phyloP scores from a whole-genome alignment of 2,329 filamentous ascomycete species.

The Paracorniculantispora psalliotae region DNA sequence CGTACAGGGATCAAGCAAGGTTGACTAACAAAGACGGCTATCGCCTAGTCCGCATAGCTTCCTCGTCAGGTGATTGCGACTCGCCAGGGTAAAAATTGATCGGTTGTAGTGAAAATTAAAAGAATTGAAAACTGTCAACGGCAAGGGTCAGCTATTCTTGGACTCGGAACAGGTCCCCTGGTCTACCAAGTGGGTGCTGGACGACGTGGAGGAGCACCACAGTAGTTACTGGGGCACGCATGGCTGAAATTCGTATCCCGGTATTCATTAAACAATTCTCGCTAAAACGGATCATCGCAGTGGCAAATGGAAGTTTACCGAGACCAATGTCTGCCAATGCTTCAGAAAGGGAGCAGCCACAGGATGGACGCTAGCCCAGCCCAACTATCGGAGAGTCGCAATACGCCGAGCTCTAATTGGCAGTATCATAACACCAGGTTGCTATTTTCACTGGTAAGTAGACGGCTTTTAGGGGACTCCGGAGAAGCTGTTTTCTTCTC shows the following conservation, averaged over 20 bases:
- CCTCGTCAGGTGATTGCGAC: conserved; percentile 10
- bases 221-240: background rate
- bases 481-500: too few species aligned
- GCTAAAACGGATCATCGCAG: too few species aligned
- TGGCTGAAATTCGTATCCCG: background rate
- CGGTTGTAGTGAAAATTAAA: background rate
- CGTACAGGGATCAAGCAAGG: background rate
- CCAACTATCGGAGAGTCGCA: too few species aligned
- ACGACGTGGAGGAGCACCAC: background rate
- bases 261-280: too few species aligned
- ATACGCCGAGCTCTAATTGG: too few species aligned
- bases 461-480: too few species aligned
- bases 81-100: background rate
- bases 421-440: too few species aligned
- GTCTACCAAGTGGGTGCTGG: background rate
- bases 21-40: background rate
- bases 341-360: too few species aligned
- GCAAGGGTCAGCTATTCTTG: background rate
- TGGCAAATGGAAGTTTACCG: too few species aligned
- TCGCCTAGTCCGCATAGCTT: conserved; percentile 8
- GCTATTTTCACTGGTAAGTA: too few species aligned
- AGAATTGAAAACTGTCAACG: background rate
- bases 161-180: background rate
- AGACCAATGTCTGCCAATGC: too few species aligned
- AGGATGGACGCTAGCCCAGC: too few species aligned